Percentiles rank a stretch among this genome's conserved stretches.
Evolutionary conservation across 2,329 filamentous ascomycete genomes (phyloP).

Genomic region (Periglandula ipomoeae): DNA sequence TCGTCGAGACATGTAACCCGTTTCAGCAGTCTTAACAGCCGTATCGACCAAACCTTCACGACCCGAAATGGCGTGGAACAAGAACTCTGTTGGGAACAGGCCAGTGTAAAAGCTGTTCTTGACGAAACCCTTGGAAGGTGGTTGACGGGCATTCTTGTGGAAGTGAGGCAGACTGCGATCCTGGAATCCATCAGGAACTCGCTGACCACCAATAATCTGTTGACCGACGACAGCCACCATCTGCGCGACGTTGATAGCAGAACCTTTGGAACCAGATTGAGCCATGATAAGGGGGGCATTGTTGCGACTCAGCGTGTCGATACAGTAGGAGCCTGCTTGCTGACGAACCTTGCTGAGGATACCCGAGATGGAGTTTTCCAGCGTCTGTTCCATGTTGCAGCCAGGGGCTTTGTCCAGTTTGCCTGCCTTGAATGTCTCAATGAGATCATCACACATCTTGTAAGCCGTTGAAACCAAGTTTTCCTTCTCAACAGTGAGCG

Average conservation of each 20-base stretch:
- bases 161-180: constrained; percentile 93
- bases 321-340: constrained; percentile 83
- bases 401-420: constrained; percentile 80
- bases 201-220: constrained; percentile 90
- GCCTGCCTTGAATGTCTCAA: constrained; percentile 68
- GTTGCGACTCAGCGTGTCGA: constrained; percentile 78
- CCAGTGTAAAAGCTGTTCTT: constrained; percentile 96
- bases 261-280: constrained; percentile 93
- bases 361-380: constrained; percentile 85
- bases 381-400: constrained; percentile 82
- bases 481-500: constrained; percentile 64
- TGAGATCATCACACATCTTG: constrained; percentile 70
- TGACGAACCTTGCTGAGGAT: constrained; percentile 88
- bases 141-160: constrained; percentile 81
- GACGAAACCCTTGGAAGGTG: constrained; percentile 95
- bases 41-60: constrained; percentile 98
- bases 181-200: constrained; percentile 93
- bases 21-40: constrained; percentile 97
- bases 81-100: constrained; percentile 80
- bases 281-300: constrained; percentile 97
- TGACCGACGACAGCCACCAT: constrained; percentile 98
- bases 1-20: constrained; percentile 96
- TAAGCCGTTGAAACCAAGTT: constrained; percentile 71
- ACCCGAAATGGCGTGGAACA: constrained; percentile 97
- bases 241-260: constrained; percentile 95